Percentiles rank a stretch among this genome's conserved stretches.
These are phyloP conservation scores for Psidium friedrichsthalianum DNA, from an alignment of 345 rosid species.

Conservation along the genomic window DNA sequence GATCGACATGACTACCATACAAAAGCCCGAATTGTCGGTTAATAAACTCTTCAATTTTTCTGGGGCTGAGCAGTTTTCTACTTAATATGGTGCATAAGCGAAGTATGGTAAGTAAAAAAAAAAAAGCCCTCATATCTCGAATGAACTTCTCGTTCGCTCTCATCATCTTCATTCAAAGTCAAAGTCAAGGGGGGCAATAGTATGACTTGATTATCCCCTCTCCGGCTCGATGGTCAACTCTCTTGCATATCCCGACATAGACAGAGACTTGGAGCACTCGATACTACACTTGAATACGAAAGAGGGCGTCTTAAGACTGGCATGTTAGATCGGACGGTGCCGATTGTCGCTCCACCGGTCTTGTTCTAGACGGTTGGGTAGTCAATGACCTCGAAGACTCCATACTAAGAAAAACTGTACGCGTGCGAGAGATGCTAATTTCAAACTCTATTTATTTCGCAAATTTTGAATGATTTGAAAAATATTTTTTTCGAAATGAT, in stretches of 20 bases:
- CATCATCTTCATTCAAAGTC: neutral
- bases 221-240: too few species aligned
- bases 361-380: neutral
- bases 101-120: neutral
- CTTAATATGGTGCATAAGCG: neutral
- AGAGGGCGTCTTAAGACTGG: neutral
- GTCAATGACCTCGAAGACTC: neutral
- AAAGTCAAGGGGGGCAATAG: neutral
- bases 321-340: neutral
- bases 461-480: neutral
- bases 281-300: neutral
- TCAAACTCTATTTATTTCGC: neutral
- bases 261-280: too few species aligned
- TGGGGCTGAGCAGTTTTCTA: neutral
- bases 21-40: neutral
- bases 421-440: neutral
- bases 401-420: neutral
- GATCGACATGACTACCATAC: accelerated
- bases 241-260: too few species aligned
- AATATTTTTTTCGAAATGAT: neutral
- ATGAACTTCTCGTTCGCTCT: neutral
- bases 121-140: neutral
- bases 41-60: neutral
- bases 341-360: neutral
- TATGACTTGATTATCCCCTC: neutral